Conservation (phyloP, 305 asterid genomes). For the Ajuga reptans region DNA sequence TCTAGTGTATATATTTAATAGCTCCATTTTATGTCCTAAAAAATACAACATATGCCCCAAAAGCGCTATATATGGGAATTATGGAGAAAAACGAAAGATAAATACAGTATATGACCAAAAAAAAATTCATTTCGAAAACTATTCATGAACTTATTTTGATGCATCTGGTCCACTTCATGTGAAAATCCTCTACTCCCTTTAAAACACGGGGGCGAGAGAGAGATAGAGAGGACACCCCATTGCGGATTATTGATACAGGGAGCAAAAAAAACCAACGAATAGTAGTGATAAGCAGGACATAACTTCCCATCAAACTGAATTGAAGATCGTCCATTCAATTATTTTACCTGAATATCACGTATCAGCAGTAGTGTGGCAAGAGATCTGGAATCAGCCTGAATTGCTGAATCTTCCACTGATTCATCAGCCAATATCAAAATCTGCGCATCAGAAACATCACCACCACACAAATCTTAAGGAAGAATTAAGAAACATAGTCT, state of each 20-base stretch:
- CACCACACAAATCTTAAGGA: constrained; percentile 15
- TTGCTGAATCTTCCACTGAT: constrained; percentile 88
- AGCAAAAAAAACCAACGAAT: background rate
- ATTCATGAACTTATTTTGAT: no score
- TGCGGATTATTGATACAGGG: background rate
- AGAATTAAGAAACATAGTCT: background rate
- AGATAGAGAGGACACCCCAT: background rate
- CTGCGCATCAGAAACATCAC: constrained; percentile 33
- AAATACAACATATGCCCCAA: no score
- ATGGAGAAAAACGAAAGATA: no score
- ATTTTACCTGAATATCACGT: constrained; percentile 82
- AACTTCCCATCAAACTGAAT: background rate
- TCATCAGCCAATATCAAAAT: constrained; percentile 86
- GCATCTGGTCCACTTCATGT: no score
- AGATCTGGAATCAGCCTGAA: constrained; percentile 93
- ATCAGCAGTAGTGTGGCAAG: constrained; percentile 80
- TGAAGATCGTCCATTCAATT: constrained; percentile 3
- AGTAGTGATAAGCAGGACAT: background rate
- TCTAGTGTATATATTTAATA: no score
- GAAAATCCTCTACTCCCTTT: no score
- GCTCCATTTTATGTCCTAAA: no score
- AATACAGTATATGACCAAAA: no score
- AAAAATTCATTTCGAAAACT: no score
- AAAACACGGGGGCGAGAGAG: background rate
- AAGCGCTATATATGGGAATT: no score